phyloP scores from a whole-genome alignment of 2,329 filamentous ascomycete genomes.

The Talaromyces sp. region DNA sequence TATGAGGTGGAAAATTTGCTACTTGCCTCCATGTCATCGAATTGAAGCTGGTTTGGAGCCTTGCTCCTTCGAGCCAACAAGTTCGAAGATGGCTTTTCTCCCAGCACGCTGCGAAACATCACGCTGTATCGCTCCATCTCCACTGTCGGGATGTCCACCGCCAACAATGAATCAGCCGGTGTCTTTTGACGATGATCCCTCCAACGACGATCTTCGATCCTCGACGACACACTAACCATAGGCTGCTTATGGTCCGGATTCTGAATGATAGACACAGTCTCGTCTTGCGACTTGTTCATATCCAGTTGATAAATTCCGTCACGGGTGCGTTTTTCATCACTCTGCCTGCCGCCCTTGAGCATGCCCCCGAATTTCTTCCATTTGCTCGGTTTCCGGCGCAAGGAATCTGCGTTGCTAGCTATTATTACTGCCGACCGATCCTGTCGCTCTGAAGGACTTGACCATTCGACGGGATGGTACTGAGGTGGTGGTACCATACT shows the following conservation, averaged over 20 bases:
- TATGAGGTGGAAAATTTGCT: background rate
- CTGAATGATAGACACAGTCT: background rate
- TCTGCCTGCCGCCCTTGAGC: slow-evolving; percentile 41
- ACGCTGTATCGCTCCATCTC: slow-evolving; percentile 87
- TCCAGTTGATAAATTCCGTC: slow-evolving; percentile 32
- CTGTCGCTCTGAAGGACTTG: background rate
- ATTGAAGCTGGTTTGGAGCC: slow-evolving; percentile 50
- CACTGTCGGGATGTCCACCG: slow-evolving; percentile 75
- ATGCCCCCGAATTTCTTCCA: slow-evolving; percentile 47
- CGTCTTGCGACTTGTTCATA: slow-evolving; percentile 18
- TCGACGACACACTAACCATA: background rate
- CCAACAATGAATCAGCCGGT: slow-evolving; percentile 47
- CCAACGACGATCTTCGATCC: background rate
- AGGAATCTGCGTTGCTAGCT: slow-evolving; percentile 5
- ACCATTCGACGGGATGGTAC: background rate
- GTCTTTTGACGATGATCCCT: background rate
- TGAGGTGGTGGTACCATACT: slow-evolving; percentile 25
- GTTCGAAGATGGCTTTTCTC: slow-evolving; percentile 35
- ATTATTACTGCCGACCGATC: background rate
- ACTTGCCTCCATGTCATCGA: slow-evolving; percentile 46
- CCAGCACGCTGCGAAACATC: slow-evolving; percentile 79
- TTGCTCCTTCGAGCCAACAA: slow-evolving; percentile 36
- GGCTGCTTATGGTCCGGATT: background rate
- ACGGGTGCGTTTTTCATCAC: slow-evolving; percentile 22
- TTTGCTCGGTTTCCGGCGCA: slow-evolving; percentile 40